Conservation (phyloP, 768 basidiomycete genomes). For the Phlegmacium glaucopus region DNA sequence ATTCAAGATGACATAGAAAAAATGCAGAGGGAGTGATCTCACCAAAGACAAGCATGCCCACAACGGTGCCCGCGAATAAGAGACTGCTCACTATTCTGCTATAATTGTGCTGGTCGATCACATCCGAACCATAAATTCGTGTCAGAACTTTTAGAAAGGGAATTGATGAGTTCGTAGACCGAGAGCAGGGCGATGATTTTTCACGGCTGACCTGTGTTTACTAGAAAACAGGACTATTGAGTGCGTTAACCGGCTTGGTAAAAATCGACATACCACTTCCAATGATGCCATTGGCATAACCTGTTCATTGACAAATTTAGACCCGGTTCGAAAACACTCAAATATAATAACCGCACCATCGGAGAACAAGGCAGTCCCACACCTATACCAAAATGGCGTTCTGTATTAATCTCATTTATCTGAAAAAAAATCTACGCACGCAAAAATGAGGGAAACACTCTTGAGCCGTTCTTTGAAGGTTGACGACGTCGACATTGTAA, state of each 20-base stretch:
- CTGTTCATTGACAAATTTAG: slow-evolving; percentile 30
- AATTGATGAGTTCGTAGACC: not conserved
- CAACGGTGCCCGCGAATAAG: slow-evolving; percentile 81
- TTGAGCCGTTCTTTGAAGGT: slow-evolving; percentile 34
- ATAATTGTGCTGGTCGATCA: slow-evolving; percentile 53
- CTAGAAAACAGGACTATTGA: slow-evolving; percentile 31
- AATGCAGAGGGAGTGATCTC: slow-evolving; percentile 2
- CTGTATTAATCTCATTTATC: not conserved
- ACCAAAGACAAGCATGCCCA: slow-evolving; percentile 82
- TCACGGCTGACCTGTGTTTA: slow-evolving; percentile 57
- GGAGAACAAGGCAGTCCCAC: slow-evolving; percentile 85
- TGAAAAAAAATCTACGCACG: slow-evolving; percentile 42
- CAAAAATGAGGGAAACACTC: slow-evolving; percentile 81
- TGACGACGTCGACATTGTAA: slow-evolving; percentile 16
- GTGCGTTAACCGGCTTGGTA: not conserved
- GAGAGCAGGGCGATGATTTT: not conserved
- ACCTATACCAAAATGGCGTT: slow-evolving; percentile 36
- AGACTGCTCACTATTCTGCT: slow-evolving; percentile 62
- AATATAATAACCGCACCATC: slow-evolving; percentile 49
- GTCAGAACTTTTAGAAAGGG: slow-evolving; percentile 49
- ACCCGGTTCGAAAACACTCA: not conserved
- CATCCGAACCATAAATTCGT: slow-evolving; percentile 62
- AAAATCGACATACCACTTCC: slow-evolving; percentile 57
- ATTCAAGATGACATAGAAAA: not conserved
- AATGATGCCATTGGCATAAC: slow-evolving; percentile 80